Percentiles rank a stretch among this genome's conserved stretches.
Evolutionary conservation across 169 alveolate species (phyloP).

Genomic region (Plasmodium adleri): DNA sequence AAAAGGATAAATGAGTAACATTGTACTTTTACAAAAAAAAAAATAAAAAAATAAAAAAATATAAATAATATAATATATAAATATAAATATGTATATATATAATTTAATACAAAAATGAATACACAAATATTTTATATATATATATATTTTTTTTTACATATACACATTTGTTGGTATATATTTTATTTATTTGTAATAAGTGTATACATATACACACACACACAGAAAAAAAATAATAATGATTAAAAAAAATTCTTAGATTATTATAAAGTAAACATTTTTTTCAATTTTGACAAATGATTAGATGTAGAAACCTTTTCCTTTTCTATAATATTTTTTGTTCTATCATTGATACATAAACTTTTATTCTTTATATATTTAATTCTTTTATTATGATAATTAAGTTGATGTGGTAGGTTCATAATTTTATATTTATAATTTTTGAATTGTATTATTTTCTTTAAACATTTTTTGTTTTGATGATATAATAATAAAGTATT

Average conservation of each 20-base stretch:
- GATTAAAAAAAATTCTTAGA: not conserved
- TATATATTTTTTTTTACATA: no score
- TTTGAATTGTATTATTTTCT: not conserved
- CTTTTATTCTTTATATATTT: not conserved
- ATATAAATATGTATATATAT: not conserved
- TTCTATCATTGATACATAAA: not conserved
- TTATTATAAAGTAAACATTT: slow-evolving; percentile 43
- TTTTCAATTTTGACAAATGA: slow-evolving; percentile 39
- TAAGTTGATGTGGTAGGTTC: not conserved
- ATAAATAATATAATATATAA: no score
- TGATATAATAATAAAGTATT: not conserved
- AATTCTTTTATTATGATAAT: not conserved
- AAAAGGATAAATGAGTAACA: not conserved
- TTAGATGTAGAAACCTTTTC: not conserved
- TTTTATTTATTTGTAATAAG: no score
- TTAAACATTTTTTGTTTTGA: slow-evolving; percentile 11
- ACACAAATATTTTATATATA: not conserved
- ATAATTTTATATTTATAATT: not conserved
- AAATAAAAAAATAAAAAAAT: no score
- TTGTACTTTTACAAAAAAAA: not conserved
- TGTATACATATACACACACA: no score
- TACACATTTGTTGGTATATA: no score
- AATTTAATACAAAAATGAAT: no score
- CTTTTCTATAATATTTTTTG: slow-evolving; percentile 11
- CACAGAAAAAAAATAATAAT: not conserved